phyloP scores from a whole-genome alignment of 768 basidiomycete species.

The Exidia glandulosa region DNA sequence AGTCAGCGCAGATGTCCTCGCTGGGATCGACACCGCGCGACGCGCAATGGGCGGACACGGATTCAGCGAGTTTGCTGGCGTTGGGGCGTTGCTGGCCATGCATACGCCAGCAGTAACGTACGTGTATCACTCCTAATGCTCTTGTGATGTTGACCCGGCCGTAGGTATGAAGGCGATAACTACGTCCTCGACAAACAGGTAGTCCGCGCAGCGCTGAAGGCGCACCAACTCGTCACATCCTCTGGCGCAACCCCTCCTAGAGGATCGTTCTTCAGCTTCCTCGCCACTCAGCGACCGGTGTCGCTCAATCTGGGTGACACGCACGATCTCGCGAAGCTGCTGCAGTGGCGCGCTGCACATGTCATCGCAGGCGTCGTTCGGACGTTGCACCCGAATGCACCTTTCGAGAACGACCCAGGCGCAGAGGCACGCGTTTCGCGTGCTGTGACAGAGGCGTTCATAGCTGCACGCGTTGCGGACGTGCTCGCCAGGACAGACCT shows the following conservation, averaged over 20 bases:
- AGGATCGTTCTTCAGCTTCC: neutral
- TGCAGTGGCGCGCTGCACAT: conserved; percentile 58
- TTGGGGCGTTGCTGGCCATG: conserved; percentile 31
- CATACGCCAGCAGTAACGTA: conserved; percentile 6
- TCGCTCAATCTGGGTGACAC: neutral
- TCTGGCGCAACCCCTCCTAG: neutral
- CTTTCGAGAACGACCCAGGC: conserved; percentile 38
- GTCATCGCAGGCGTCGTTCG: conserved; percentile 37
- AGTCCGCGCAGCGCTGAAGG: conserved; percentile 57
- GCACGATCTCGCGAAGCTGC: conserved; percentile 16
- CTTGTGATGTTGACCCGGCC: neutral
- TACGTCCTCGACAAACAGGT: conserved; percentile 68
- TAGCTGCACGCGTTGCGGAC: conserved; percentile 42
- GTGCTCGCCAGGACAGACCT: conserved; percentile 28
- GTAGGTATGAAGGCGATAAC: conserved; percentile 70
- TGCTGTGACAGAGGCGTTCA: conserved; percentile 59
- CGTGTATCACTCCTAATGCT: neutral
- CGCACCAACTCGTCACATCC: conserved; percentile 24
- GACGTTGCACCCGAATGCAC: conserved; percentile 13
- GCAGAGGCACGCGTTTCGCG: conserved; percentile 46
- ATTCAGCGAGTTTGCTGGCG: conserved; percentile 55
- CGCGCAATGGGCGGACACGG: conserved; percentile 72
- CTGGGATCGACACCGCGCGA: conserved; percentile 53
- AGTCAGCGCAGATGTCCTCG: conserved; percentile 37
- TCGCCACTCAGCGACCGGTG: neutral